Evolutionary conservation across 106 monocot species (phyloP), one percentile per base, ranked within the genome.

Genomic region (Alisma plantagoaquatica): DNA sequence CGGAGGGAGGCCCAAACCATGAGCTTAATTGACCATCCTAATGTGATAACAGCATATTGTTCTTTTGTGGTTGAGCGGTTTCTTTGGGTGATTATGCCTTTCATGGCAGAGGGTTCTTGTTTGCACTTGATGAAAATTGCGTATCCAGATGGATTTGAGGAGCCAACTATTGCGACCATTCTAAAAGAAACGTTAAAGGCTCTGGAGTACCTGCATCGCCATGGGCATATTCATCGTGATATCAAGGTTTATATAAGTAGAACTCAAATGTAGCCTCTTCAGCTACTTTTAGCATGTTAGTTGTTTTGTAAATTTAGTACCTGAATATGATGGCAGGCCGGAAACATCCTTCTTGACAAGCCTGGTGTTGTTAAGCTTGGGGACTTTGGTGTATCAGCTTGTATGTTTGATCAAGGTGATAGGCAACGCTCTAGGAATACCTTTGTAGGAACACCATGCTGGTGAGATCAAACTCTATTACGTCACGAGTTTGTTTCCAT

Each of bases 31-130:
- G 88, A 96, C 51, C 94, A 96, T 59, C 88, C 88, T 18, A 88
- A 96, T 72, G 46, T 96, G 15, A 78, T 96, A 41, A 81, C 70
- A 33, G 80, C 75, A 49, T 76, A 68, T 35, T 96, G 94, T 71
- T 96, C 94, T 61, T 96, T 96, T 78, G 84, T 84, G 54, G 94
- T 96, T 45, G 94, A 88, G 1, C 76, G 55, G 7, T 70, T n/a
- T 60, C 78, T 96, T 21, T 88, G 94, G 94, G 88, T 96, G 2
- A 75, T 96, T 46, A 96, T 96, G 94, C 84, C 94, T 58, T 96
- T 88, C 61, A 96, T 88, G 94, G 43, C 77, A 26, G 94, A 96
- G 58, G 94, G 94, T 65, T 96, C 94, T 23, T 88, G 88, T 72
- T 73, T 96, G 59, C 94, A 96, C 74, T 59, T 96, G 56, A 96